Conservation (phyloP, 805 yeast species). For the Cyberlindnera samutprakarnensis region DNA sequence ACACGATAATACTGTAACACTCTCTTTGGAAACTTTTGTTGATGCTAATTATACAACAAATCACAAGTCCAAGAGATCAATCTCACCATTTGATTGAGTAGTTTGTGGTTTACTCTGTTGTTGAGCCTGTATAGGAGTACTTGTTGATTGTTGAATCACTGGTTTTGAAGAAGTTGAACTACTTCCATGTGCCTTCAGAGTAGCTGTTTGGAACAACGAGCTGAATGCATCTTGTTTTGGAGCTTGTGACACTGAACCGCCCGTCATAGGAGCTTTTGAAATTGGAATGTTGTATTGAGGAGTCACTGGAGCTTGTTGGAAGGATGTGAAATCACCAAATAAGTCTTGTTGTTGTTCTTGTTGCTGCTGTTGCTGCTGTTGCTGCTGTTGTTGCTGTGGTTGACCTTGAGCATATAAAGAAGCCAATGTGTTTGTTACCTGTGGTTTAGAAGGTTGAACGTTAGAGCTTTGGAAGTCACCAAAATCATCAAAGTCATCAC, state of each 20-base stretch:
- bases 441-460: slow-evolving; percentile 14
- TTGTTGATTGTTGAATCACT: slow-evolving; percentile 1
- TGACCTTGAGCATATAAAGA: slow-evolving; percentile 26
- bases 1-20: no score
- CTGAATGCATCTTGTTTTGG: slow-evolving; percentile 65
- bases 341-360: slow-evolving; percentile 8
- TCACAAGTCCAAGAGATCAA: slow-evolving; percentile 10
- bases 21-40: no score
- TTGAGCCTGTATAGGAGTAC: background rate
- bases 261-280: slow-evolving; percentile 1
- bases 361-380: slow-evolving; percentile 10
- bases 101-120: background rate
- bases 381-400: slow-evolving; percentile 14
- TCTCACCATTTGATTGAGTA: slow-evolving; percentile 5
- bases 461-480: slow-evolving; percentile 74
- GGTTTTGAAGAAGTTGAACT: no score
- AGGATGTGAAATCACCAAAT: slow-evolving; percentile 21
- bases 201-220: slow-evolving; percentile 59
- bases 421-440: slow-evolving; percentile 21
- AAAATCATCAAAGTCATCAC: slow-evolving; percentile 62
- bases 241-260: slow-evolving; percentile 23
- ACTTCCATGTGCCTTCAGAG: slow-evolving; percentile 32
- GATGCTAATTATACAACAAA: background rate
- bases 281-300: slow-evolving; percentile 5
- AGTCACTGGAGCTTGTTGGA: slow-evolving; percentile 12